A percentile compares a stretch with the other conserved stretches of the same genome.
Evolutionary conservation across 768 basidiomycete species (phyloP).

Genomic region (Auriscalpium vulgare): DNA sequence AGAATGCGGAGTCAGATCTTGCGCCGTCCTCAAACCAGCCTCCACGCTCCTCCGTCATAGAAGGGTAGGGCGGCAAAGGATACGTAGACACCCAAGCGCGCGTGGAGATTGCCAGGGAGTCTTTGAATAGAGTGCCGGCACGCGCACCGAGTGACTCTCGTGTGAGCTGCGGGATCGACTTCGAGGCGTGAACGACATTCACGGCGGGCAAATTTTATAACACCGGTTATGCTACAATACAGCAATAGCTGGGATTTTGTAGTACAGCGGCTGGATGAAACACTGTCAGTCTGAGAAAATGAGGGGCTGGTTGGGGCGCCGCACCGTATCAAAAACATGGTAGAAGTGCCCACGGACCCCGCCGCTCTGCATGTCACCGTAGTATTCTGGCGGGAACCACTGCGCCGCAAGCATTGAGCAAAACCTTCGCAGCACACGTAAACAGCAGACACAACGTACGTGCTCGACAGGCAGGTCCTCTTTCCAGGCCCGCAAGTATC

Average conservation of each 20-base stretch:
- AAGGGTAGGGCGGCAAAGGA: too few species aligned
- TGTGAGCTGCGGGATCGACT: too few species aligned
- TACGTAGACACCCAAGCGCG: too few species aligned
- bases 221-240: conserved; percentile 16
- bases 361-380: conserved; percentile 41
- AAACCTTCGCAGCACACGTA: too few species aligned
- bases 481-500: conserved; percentile 61
- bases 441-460: conserved; percentile 30
- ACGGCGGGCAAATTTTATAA: too few species aligned
- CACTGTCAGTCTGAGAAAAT: neutral
- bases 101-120: too few species aligned
- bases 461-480: conserved; percentile 58
- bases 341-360: conserved; percentile 69
- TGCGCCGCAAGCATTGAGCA: conserved; percentile 16
- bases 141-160: too few species aligned
- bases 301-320: conserved; percentile 15
- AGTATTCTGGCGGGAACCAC: conserved; percentile 78
- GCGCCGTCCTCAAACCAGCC: too few species aligned
- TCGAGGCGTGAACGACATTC: too few species aligned
- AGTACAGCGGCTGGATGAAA: conserved; percentile 30
- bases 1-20: too few species aligned
- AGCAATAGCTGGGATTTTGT: conserved; percentile 29
- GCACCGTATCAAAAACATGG: conserved; percentile 67
- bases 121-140: too few species aligned
- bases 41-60: too few species aligned